These are phyloP conservation scores for Lenzites betulinus DNA, from an alignment of 768 basidiomycete species.

Conservation along the genomic window DNA sequence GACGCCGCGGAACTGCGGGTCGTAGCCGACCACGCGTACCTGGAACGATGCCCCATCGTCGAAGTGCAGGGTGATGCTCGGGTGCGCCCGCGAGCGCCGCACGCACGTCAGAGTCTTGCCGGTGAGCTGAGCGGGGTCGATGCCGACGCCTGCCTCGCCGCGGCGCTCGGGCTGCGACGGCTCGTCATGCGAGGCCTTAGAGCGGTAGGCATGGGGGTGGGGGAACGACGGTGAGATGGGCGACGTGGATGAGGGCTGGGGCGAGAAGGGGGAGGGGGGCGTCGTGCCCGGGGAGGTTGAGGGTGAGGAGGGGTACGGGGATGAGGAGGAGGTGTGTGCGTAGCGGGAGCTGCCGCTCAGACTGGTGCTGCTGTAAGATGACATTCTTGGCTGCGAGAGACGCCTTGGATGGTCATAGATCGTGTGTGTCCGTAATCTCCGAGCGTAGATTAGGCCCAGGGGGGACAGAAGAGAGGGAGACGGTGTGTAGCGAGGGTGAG, in stretches of 20 bases:
- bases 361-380: conserved; percentile 23
- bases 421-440: conserved; percentile 2
- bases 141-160: conserved; percentile 18
- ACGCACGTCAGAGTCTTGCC: conserved; percentile 37
- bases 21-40: conserved; percentile 64
- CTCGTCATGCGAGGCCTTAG: neutral
- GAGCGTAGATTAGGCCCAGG: conserved; percentile 3
- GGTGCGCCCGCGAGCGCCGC: conserved; percentile 36
- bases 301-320: conserved; percentile 12
- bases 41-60: conserved; percentile 39
- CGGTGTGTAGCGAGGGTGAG: neutral
- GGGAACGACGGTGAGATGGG: neutral
- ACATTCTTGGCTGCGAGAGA: conserved; percentile 9
- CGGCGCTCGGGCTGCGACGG: neutral
- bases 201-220: neutral
- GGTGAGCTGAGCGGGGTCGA: conserved; percentile 34
- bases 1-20: conserved; percentile 55
- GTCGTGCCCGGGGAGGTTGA: conserved; percentile 15
- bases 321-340: conserved; percentile 11
- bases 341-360: conserved; percentile 17
- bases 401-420: conserved; percentile 6
- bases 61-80: conserved; percentile 39
- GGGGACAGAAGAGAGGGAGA: neutral
- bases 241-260: neutral
- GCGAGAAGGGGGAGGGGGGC: conserved; percentile 8